These are phyloP conservation scores for Metschnikowia picachoensis DNA, from an alignment of 805 yeast species.

Conservation along the genomic window DNA sequence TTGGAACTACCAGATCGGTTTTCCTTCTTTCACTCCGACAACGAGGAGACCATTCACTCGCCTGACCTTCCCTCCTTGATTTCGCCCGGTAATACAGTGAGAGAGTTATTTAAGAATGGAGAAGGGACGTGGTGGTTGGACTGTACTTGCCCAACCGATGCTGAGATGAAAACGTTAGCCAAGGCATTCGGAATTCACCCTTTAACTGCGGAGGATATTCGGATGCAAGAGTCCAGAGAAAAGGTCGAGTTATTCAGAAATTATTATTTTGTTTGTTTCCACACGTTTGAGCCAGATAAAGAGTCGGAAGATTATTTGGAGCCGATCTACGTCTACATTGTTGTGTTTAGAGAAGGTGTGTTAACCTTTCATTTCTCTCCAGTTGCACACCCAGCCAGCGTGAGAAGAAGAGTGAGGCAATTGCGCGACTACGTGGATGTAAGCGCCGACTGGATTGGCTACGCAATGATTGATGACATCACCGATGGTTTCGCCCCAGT, in stretches of 20 bases:
- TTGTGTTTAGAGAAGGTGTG: slow-evolving; percentile 58
- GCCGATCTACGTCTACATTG: slow-evolving; percentile 64
- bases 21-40: slow-evolving; percentile 75
- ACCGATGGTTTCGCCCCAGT: slow-evolving; percentile 84
- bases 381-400: slow-evolving; percentile 60
- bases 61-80: slow-evolving; percentile 80
- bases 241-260: slow-evolving; percentile 88
- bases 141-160: slow-evolving; percentile 89
- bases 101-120: slow-evolving; percentile 65
- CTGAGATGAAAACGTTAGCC: slow-evolving; percentile 87
- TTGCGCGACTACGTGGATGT: slow-evolving; percentile 74
- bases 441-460: slow-evolving; percentile 78
- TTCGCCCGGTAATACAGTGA: slow-evolving; percentile 58
- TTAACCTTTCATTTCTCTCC: slow-evolving; percentile 59
- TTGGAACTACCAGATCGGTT: slow-evolving; percentile 65
- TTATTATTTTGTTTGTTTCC: slow-evolving; percentile 95
- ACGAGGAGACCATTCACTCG: slow-evolving; percentile 86
- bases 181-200: slow-evolving; percentile 98
- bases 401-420: slow-evolving; percentile 78
- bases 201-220: slow-evolving; percentile 93
- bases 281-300: slow-evolving; percentile 83
- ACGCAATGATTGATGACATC: slow-evolving; percentile 78
- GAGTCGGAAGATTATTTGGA: slow-evolving; percentile 82
- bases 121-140: slow-evolving; percentile 95
- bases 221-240: slow-evolving; percentile 96